Conservation (phyloP, 2,329 filamentous ascomycete species). For the Thermoascus crustaceus region DNA sequence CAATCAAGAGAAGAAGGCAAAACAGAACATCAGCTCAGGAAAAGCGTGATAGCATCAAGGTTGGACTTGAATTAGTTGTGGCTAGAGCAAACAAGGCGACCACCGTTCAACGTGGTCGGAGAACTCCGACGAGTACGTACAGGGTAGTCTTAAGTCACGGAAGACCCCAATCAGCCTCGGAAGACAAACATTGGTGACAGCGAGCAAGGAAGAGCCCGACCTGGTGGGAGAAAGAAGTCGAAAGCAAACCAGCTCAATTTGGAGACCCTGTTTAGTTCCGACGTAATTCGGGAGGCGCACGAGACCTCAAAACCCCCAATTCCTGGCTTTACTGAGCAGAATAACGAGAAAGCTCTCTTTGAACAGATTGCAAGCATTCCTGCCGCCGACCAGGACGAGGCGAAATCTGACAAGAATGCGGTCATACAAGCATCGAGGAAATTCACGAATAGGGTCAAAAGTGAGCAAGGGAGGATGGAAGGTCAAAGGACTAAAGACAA, state of each 20-base stretch:
- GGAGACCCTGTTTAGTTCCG: constrained; percentile 11
- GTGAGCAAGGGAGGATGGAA: constrained; percentile 25
- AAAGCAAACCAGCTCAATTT: constrained; percentile 12
- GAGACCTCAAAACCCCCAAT: constrained; percentile 16
- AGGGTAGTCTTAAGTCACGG: too few species aligned
- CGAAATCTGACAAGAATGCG: constrained; percentile 16
- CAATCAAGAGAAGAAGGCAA: constrained; percentile 1
- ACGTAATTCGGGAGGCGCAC: constrained; percentile 20
- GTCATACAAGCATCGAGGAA: constrained; percentile 20
- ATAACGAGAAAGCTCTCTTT: constrained; percentile 23
- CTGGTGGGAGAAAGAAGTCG: constrained; percentile 4
- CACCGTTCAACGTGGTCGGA: background rate
- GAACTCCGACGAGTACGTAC: background rate
- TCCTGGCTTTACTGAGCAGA: constrained; percentile 14
- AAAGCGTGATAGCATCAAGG: constrained; percentile 8
- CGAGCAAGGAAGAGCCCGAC: background rate
- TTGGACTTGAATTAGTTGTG: constrained; percentile 8
- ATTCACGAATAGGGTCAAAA: constrained; percentile 19
- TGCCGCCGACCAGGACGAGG: constrained; percentile 13
- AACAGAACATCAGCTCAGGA: constrained; percentile 12
- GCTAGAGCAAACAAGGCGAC: constrained; percentile 1
- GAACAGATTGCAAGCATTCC: constrained; percentile 26
- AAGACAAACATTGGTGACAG: background rate
- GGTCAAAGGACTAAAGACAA: constrained; percentile 24
- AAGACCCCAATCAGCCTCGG: background rate